Base-by-base conservation (phyloP, 2,329 filamentous ascomycete genomes). In the Pyricularia sp. region DNA sequence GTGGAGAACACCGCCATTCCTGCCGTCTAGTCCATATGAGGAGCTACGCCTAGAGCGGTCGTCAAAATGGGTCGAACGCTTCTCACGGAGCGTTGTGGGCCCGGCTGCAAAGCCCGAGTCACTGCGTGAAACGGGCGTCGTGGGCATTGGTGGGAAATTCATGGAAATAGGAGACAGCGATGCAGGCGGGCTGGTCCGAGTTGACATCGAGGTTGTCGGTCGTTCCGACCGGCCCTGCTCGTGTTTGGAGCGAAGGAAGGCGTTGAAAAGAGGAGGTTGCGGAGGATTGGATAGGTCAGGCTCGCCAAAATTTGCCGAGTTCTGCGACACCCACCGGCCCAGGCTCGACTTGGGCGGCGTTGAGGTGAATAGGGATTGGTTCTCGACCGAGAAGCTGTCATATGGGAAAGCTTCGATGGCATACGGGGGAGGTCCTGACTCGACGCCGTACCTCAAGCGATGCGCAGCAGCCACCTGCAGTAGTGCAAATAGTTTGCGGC, bases 41-140 rank as follows among this genome's bases (percentile, higher is more conserved):
- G 94, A 97, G 81, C 94, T 97, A 72, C 94, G 88, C 70, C 94
- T 88, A n/a, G 91, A 91, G 72, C 85, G 81, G 71, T 90, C 88
- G 74, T 95, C 92, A 73, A 98, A 97, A 77, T 97, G 93, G 1
- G 92, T 94, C 3, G 95, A 98, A 67, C 94, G 88, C 82, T 98
- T 99, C 80, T 98, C 95, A 36, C 93, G 89, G 69, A 99, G 82
- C 23, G 42, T 31, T 4, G 92, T 97, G 23, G 92, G 88, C 71
- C 94, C 90, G 69, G 97, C 82, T 50, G 92, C 92, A 78, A 95
- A 96, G 1, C 93, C 94, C 4, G 94, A 97, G 76, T 99, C 95
- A 75, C 91, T 96, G 20, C 93, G 87, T 6, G 93, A 97, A n/a
- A 92, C 87, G 0, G 92, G 90, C 3, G 92, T 94, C 3, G 86